A percentile compares a stretch with the other conserved stretches of the same genome.
These are phyloP conservation scores for Cyclaneusma minus DNA, from an alignment of 2,329 filamentous ascomycete genomes.

Conservation along the genomic window DNA sequence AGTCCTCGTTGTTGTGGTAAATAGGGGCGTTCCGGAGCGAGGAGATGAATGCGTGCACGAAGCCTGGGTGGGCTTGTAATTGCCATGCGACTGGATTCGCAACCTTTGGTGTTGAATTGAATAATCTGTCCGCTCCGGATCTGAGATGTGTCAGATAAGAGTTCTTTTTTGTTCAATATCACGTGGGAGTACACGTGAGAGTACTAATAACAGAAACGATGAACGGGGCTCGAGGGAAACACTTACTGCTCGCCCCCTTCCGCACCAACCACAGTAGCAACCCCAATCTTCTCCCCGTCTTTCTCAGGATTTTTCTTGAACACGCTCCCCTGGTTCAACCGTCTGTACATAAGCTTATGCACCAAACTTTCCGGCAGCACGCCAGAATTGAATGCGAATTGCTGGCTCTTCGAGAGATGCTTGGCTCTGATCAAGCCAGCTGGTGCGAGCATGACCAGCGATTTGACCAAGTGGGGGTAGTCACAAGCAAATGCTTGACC, in stretches of 20 bases:
- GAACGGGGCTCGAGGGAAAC: no score
- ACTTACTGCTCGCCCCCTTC: no score
- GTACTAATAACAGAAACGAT: no score
- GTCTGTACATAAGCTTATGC: conserved; percentile 28
- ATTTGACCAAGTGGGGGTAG: conserved; percentile 52
- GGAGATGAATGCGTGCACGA: conserved; percentile 43
- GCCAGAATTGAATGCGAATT: conserved; percentile 37
- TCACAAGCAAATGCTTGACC: conserved; percentile 52
- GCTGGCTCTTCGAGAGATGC: conserved; percentile 32
- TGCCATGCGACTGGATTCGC: conserved; percentile 35
- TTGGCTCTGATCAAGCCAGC: conserved; percentile 52
- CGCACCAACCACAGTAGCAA: conserved; percentile 8
- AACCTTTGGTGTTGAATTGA: no score
- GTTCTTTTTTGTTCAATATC: no score
- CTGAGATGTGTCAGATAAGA: no score
- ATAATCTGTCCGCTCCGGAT: no score
- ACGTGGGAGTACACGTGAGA: no score
- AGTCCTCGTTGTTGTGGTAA: conserved; percentile 33
- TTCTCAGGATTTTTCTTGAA: conserved; percentile 17
- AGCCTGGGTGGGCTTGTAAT: conserved; percentile 37
- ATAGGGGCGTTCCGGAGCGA: conserved; percentile 38
- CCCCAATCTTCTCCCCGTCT: conserved; percentile 8
- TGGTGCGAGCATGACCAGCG: conserved; percentile 64
- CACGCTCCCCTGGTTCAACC: conserved; percentile 34
- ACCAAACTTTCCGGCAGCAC: conserved; percentile 36